These are phyloP conservation scores for Epipyxis sp. DNA, from an alignment of 108 stramenopile genomes.

Conservation along the genomic window DNA sequence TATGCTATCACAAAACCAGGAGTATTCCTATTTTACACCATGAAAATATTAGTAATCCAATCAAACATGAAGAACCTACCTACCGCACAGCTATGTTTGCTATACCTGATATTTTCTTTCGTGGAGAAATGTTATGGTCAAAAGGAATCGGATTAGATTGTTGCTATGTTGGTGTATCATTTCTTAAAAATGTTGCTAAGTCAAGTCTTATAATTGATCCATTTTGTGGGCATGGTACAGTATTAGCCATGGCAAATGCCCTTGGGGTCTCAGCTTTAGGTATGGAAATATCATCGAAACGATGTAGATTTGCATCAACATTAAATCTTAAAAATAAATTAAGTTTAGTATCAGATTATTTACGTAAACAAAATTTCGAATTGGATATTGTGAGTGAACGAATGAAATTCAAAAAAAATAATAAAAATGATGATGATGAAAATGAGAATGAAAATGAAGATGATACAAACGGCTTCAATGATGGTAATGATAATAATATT, in stretches of 20 bases:
- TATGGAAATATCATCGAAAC: background rate
- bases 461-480: no score
- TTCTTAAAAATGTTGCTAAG: background rate
- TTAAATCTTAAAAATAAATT: background rate
- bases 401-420: no score
- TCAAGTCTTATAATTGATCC: background rate
- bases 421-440: no score
- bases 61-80: no score
- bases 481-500: no score
- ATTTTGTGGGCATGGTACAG: background rate
- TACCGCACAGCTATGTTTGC: background rate
- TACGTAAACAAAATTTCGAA: no score
- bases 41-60: background rate
- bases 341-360: no score
- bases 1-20: background rate
- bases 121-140: constrained; percentile 8
- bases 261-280: constrained; percentile 6
- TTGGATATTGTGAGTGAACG: no score
- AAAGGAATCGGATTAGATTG: constrained; percentile 8
- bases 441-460: no score
- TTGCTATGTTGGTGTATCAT: background rate
- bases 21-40: background rate
- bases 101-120: constrained; percentile 1
- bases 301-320: background rate
- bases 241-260: constrained; percentile 10